Conservation (phyloP, 306 rosid genomes). For the Inga leiocalycina region DNA sequence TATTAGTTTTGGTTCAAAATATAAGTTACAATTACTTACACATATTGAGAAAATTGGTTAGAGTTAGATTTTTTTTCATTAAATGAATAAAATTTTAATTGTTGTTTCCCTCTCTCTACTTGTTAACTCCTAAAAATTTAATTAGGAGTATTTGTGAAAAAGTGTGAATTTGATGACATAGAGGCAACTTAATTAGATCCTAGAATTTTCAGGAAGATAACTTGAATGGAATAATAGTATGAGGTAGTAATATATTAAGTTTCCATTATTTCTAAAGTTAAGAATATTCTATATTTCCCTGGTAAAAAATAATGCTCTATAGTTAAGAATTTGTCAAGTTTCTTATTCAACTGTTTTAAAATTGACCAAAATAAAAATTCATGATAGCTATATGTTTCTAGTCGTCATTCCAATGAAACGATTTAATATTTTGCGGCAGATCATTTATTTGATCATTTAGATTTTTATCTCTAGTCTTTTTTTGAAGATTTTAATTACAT, state of each 20-base stretch:
- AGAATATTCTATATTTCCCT: too few relatives aligned
- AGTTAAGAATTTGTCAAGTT: background rate
- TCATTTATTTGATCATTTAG: too few relatives aligned
- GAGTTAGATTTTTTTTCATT: background rate
- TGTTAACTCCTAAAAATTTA: background rate
- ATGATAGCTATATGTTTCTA: background rate
- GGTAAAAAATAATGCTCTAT: too few relatives aligned
- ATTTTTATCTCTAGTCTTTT: too few relatives aligned
- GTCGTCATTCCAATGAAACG: background rate
- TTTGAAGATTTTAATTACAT: too few relatives aligned
- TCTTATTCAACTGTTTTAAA: background rate
- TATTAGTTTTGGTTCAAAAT: too few relatives aligned
- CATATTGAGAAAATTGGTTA: too few relatives aligned
- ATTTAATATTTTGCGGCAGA: background rate
- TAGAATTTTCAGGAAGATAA: background rate
- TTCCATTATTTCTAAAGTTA: background rate
- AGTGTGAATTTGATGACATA: background rate
- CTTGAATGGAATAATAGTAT: background rate
- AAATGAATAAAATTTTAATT: too few relatives aligned
- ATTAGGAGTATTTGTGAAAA: background rate
- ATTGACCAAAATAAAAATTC: background rate
- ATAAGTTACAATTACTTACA: too few relatives aligned
- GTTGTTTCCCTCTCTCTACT: background rate
- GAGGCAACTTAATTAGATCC: background rate
- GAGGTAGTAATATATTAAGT: background rate